Percentiles rank a stretch among this genome's conserved stretches.
These are phyloP conservation scores for Benincasa hispida DNA, from an alignment of 306 rosid species.

Conservation along the genomic window DNA sequence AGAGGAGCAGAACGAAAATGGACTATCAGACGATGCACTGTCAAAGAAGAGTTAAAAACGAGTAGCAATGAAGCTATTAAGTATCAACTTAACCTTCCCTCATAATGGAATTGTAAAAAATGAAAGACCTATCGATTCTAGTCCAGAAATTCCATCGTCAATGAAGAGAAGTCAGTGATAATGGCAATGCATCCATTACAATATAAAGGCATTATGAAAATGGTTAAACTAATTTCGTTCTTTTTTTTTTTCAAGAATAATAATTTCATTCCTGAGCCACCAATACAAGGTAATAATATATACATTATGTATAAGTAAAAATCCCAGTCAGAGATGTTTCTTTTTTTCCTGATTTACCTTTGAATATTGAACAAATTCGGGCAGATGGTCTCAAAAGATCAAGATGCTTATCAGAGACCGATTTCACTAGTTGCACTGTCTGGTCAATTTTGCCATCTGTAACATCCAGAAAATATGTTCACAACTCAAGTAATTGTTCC, in stretches of 20 bases:
- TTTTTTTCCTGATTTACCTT: conserved; percentile 30
- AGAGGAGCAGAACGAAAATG: neutral
- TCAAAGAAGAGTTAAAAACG: neutral
- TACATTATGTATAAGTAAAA: neutral
- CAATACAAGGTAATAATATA: neutral
- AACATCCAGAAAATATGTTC: conserved; percentile 17
- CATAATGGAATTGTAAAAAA: neutral
- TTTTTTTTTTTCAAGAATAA: neutral
- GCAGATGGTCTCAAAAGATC: conserved; percentile 74
- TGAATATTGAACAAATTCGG: conserved; percentile 51
- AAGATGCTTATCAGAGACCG: conserved; percentile 56
- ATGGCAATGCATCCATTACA: neutral
- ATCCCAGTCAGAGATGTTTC: conserved; percentile 8
- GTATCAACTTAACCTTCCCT: neutral
- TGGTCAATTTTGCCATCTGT: conserved; percentile 41
- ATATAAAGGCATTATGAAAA: neutral
- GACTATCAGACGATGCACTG: neutral
- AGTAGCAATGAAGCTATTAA: neutral
- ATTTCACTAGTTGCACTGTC: conserved; percentile 32
- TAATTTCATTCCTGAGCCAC: neutral
- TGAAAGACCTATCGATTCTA: neutral
- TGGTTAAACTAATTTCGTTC: neutral
- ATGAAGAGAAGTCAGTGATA: neutral
- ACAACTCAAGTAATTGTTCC: neutral
- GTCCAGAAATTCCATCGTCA: neutral